Evolutionary conservation across 2,329 filamentous ascomycete genomes (phyloP).

Genomic region (Botrytis galanthina): DNA sequence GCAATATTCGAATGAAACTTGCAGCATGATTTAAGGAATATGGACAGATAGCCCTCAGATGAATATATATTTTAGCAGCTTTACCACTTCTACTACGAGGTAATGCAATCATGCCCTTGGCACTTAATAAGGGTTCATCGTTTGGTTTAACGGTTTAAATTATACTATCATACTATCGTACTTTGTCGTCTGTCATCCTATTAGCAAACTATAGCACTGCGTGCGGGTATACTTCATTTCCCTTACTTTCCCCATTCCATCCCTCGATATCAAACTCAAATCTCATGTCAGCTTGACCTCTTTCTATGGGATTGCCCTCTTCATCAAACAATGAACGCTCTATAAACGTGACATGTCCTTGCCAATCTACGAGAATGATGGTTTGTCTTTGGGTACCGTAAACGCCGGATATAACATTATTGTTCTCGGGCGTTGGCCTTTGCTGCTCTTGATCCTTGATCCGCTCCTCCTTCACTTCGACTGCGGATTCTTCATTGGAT

Average conservation of each 20-base stretch:
- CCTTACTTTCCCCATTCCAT: constrained; percentile 37
- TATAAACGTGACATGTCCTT: constrained; percentile 58
- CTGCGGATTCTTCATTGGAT: constrained; percentile 38
- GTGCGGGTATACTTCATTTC: constrained; percentile 27
- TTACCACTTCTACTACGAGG: not conserved
- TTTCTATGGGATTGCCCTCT: constrained; percentile 53
- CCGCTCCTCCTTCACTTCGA: constrained; percentile 34
- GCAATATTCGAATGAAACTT: not conserved
- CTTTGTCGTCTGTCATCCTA: constrained; percentile 15
- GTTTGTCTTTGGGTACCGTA: constrained; percentile 67
- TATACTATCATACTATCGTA: constrained; percentile 3
- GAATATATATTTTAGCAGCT: not conserved
- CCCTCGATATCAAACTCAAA: constrained; percentile 57
- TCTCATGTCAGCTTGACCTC: constrained; percentile 54
- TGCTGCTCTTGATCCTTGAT: constrained; percentile 27
- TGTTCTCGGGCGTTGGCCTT: constrained; percentile 42
- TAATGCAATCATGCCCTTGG: not conserved
- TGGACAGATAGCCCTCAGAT: not conserved
- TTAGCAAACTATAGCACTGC: constrained; percentile 30
- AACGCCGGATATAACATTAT: constrained; percentile 54
- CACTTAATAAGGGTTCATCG: not conserved
- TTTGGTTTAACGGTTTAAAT: not conserved
- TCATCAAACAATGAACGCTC: constrained; percentile 61
- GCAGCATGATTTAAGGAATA: not conserved
- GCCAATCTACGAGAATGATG: constrained; percentile 59